phyloP scores from a whole-genome alignment of 441 rosid species.

The Aleurites moluccanus region DNA sequence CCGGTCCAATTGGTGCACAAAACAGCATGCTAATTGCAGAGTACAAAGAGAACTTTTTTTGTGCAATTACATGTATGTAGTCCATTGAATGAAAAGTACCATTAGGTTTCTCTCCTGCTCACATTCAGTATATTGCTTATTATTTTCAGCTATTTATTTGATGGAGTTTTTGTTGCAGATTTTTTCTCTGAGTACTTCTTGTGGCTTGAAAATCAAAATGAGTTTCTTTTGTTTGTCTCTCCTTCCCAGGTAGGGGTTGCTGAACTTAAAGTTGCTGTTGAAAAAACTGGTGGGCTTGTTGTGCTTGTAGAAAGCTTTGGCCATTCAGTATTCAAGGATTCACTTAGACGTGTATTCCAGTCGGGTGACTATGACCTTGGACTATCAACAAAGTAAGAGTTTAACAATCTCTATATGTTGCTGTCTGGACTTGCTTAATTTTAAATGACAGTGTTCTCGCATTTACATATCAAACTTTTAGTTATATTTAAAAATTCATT shows the following conservation, averaged over 20 bases:
- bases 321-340: conserved; percentile 84
- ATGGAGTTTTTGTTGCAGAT: neutral
- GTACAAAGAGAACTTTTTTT: too few relatives aligned
- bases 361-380: conserved; percentile 75
- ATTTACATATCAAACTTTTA: neutral
- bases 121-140: neutral
- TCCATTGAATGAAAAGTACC: neutral
- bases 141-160: neutral
- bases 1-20: neutral
- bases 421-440: neutral
- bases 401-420: conserved; percentile 25
- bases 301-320: conserved; percentile 98
- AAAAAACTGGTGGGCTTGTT: conserved; percentile 90
- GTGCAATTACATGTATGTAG: neutral
- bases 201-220: conserved; percentile 11
- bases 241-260: conserved; percentile 78
- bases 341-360: conserved; percentile 74
- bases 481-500: neutral
- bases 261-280: conserved; percentile 90
- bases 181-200: neutral
- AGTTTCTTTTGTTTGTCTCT: conserved; percentile 10
- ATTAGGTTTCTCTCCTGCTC: conserved; percentile 6
- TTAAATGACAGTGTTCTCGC: neutral
- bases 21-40: neutral
- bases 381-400: conserved; percentile 75